Evolutionary conservation across 805 yeast species (phyloP).

Genomic region (Deakozyma indianensis): DNA sequence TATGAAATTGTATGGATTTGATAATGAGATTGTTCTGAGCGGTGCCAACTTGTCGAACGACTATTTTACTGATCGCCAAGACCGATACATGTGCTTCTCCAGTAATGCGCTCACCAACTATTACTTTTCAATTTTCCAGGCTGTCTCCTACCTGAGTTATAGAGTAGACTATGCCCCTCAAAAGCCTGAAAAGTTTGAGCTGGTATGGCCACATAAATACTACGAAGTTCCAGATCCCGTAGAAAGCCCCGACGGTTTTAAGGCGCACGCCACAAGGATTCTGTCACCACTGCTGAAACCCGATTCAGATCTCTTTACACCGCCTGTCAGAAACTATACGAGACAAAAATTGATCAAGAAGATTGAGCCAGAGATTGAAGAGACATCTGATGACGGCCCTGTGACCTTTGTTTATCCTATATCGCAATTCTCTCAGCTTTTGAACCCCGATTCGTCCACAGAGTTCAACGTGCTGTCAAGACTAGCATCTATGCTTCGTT

Average conservation of each 20-base stretch:
- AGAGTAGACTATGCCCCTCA: constrained; percentile 32
- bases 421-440: constrained; percentile 78
- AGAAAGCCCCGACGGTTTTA: constrained; percentile 14
- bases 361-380: neutral
- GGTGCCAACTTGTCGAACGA: constrained; percentile 91
- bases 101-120: constrained; percentile 49
- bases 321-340: neutral
- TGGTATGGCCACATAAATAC: constrained; percentile 65
- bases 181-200: constrained; percentile 33
- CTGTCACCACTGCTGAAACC: constrained; percentile 47
- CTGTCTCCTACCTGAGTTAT: constrained; percentile 60
- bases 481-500: constrained; percentile 39
- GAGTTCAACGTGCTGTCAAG: constrained; percentile 61
- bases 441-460: constrained; percentile 57
- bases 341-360: neutral
- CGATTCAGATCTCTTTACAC: constrained; percentile 2
- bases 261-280: constrained; percentile 30
- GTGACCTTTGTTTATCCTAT: constrained; percentile 72
- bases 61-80: constrained; percentile 91
- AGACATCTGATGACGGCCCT: constrained; percentile 18
- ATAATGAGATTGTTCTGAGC: constrained; percentile 69
- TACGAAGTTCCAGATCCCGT: constrained; percentile 47
- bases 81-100: constrained; percentile 68
- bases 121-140: constrained; percentile 53
- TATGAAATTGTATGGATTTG: constrained; percentile 94